Conservation (phyloP, 108 stramenopile species). For the Fragilaria radians region DNA sequence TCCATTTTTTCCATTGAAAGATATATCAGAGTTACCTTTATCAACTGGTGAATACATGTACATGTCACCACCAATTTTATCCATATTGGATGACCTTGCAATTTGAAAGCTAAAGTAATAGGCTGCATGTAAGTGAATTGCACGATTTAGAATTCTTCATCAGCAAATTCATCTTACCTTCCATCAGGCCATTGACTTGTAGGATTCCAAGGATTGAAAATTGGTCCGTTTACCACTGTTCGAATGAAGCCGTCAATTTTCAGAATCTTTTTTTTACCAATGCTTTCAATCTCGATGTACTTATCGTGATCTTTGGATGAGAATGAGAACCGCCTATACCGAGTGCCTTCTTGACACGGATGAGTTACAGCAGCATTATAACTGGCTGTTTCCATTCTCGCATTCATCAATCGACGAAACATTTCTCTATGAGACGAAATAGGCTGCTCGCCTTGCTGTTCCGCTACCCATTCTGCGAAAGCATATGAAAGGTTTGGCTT, state of each 20-base stretch:
- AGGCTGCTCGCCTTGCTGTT: conserved; percentile 18
- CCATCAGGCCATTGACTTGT: neutral
- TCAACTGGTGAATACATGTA: neutral
- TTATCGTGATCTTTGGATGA: conserved; percentile 25
- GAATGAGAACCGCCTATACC: conserved; percentile 14
- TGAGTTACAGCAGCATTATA: conserved; percentile 19
- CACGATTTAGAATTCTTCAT: neutral
- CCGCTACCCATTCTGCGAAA: conserved; percentile 14
- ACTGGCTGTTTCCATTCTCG: conserved; percentile 28
- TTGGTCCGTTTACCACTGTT: neutral
- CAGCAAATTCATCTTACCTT: neutral
- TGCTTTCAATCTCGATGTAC: neutral
- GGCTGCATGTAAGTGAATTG: neutral
- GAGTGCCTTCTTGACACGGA: conserved; percentile 36
- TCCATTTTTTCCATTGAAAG: neutral
- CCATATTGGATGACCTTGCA: neutral
- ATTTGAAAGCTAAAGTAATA: neutral
- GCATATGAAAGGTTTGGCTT: neutral
- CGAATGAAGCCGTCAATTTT: neutral
- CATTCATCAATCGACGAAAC: conserved; percentile 26
- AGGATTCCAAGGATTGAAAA: neutral
- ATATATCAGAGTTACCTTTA: neutral
- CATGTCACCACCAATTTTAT: neutral
- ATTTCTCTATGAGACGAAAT: conserved; percentile 35
- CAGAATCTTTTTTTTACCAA: neutral